Evolutionary conservation across 2,329 filamentous ascomycete species (phyloP).

Genomic region (Trichoderma guizhouense): DNA sequence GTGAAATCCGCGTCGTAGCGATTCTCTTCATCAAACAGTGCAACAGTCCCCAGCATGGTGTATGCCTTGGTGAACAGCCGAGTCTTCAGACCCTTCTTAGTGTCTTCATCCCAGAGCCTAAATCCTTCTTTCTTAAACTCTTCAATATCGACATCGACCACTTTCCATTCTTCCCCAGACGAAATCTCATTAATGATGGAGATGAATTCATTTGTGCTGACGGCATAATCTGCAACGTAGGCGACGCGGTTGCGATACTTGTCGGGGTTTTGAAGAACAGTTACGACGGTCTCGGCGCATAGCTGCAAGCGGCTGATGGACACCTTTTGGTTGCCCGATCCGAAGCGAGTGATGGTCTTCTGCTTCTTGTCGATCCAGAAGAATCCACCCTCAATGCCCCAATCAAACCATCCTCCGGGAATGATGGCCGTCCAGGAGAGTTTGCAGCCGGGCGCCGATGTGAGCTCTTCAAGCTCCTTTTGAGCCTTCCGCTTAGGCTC

Average conservation of each 20-base stretch:
- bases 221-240: conserved; percentile 11
- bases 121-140: not conserved
- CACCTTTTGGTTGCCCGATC: conserved; percentile 6
- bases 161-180: not conserved
- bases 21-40: conserved; percentile 19
- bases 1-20: conserved; percentile 19
- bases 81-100: conserved; percentile 1
- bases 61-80: conserved; percentile 20
- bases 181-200: not conserved
- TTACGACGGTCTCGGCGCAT: not conserved
- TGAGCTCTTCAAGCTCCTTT: conserved; percentile 20
- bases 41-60: conserved; percentile 16
- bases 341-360: conserved; percentile 16
- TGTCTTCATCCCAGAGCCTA: conserved; percentile 11
- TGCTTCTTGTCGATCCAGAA: conserved; percentile 23
- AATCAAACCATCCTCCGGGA: conserved; percentile 24
- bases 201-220: conserved; percentile 10
- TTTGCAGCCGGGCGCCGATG: not conserved
- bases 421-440: conserved; percentile 26
- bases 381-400: conserved; percentile 20
- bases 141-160: not conserved
- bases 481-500: conserved; percentile 22
- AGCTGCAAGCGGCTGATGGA: not conserved
- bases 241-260: not conserved
- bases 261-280: not conserved